Evolutionary conservation across 305 asterid species (phyloP).

Genomic region (Fraxinus floribunda): DNA sequence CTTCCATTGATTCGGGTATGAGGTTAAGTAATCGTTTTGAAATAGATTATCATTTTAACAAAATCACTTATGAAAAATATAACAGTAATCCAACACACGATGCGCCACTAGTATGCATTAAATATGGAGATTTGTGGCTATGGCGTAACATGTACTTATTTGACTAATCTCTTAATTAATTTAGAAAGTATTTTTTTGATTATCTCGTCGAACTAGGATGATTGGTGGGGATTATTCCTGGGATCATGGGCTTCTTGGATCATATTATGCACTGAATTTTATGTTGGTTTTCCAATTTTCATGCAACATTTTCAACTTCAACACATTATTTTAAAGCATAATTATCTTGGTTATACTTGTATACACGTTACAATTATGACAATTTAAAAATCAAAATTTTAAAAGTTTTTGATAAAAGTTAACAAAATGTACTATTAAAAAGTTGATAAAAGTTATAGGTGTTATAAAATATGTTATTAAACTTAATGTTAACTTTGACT

Average conservation of each 20-base stretch:
- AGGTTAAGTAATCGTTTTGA: no score
- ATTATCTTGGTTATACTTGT: not conserved
- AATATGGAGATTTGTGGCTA: not conserved
- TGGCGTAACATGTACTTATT: not conserved
- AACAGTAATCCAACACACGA: no score
- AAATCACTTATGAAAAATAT: no score
- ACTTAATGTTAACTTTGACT: no score
- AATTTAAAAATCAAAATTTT: no score
- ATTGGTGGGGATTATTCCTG: constrained; percentile 26
- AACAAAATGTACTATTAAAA: no score
- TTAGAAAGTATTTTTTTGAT: constrained; percentile 10
- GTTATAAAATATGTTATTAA: no score
- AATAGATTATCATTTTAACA: no score
- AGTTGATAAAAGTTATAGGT: no score
- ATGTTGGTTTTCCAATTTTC: constrained; percentile 22
- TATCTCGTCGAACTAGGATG: constrained; percentile 13
- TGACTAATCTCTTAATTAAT: constrained; percentile 5
- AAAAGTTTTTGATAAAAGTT: no score
- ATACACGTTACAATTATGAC: not conserved
- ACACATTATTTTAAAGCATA: no score
- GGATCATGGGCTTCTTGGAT: constrained; percentile 40
- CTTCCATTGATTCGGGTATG: no score
- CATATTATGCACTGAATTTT: constrained; percentile 31
- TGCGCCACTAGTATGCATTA: not conserved
- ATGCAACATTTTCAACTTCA: constrained; percentile 16